A percentile compares a stretch with the other conserved stretches of the same genome.
Evolutionary conservation across 805 yeast genomes (phyloP).

Genomic region (Ogataea henricii): DNA sequence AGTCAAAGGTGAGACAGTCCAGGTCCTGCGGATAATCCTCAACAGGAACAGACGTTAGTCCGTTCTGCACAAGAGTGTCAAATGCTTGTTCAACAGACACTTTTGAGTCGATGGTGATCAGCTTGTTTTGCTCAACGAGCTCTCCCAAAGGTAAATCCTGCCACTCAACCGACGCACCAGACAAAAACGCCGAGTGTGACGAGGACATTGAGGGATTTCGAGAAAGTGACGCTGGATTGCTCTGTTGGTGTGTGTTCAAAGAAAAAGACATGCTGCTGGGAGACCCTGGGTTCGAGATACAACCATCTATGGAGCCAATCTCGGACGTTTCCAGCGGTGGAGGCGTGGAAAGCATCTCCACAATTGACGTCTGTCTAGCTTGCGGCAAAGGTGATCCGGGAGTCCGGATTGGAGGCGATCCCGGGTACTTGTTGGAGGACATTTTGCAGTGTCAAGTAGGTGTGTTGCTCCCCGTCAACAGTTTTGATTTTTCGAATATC

Average conservation of each 20-base stretch:
- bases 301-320: slow-evolving; percentile 15
- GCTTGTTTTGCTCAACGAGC: slow-evolving; percentile 74
- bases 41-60: slow-evolving; percentile 87
- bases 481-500: neutral
- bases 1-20: slow-evolving; percentile 85
- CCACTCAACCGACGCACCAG: slow-evolving; percentile 56
- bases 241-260: slow-evolving; percentile 6
- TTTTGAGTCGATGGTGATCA: slow-evolving; percentile 66
- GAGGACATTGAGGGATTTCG: slow-evolving; percentile 41
- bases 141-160: slow-evolving; percentile 69
- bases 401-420: slow-evolving; percentile 40
- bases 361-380: slow-evolving; percentile 67
- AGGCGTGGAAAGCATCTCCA: slow-evolving; percentile 73
- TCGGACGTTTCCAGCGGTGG: slow-evolving; percentile 54
- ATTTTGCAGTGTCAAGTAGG: slow-evolving; percentile 1
- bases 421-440: slow-evolving; percentile 36
- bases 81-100: slow-evolving; percentile 87
- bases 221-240: slow-evolving; percentile 31
- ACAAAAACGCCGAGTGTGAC: slow-evolving; percentile 27
- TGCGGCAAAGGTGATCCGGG: slow-evolving; percentile 35
- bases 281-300: slow-evolving; percentile 19
- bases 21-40: slow-evolving; percentile 54
- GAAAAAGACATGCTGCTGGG: slow-evolving; percentile 14
- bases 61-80: slow-evolving; percentile 68
- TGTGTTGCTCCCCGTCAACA: neutral